phyloP scores from a whole-genome alignment of 129 eudicot genomes.

The Saposhnikovia divaricata region DNA sequence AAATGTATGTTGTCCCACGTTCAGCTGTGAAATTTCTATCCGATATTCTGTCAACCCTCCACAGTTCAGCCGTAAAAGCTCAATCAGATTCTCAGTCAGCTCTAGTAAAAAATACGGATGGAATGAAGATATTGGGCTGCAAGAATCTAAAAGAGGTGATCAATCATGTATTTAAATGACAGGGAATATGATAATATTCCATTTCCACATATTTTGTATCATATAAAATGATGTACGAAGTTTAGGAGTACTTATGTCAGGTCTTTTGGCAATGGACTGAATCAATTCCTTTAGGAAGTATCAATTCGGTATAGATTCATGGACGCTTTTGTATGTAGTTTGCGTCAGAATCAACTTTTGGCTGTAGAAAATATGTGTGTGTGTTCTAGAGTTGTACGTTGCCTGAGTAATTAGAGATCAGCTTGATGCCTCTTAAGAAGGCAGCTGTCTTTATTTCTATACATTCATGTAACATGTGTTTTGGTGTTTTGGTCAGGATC shows the following conservation, averaged over 20 bases:
- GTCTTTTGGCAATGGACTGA: no score
- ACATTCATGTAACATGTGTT: not conserved
- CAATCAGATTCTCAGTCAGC: not conserved
- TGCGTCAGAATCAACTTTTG: no score
- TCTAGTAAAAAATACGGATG: constrained; percentile 25
- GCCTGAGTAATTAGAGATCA: not conserved
- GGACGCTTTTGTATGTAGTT: no score
- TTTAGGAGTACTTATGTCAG: no score
- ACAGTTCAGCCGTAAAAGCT: no score
- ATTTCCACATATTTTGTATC: not conserved
- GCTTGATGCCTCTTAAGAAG: not conserved
- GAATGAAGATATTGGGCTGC: constrained; percentile 57
- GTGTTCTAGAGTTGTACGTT: constrained; percentile 20
- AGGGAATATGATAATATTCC: constrained; percentile 4
- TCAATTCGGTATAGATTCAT: no score
- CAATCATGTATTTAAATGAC: constrained; percentile 37
- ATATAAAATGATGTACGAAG: no score
- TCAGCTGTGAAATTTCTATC: constrained; percentile 23
- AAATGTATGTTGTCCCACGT: constrained; percentile 54
- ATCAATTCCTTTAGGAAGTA: no score
- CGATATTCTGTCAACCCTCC: constrained; percentile 15
- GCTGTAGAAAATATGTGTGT: no score
- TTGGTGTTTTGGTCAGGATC: not conserved
- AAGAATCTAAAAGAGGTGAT: constrained; percentile 70
- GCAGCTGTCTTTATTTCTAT: not conserved